These are phyloP conservation scores for Aspergillus aculeatus DNA, from an alignment of 2,329 filamentous ascomycete species.

Conservation along the genomic window DNA sequence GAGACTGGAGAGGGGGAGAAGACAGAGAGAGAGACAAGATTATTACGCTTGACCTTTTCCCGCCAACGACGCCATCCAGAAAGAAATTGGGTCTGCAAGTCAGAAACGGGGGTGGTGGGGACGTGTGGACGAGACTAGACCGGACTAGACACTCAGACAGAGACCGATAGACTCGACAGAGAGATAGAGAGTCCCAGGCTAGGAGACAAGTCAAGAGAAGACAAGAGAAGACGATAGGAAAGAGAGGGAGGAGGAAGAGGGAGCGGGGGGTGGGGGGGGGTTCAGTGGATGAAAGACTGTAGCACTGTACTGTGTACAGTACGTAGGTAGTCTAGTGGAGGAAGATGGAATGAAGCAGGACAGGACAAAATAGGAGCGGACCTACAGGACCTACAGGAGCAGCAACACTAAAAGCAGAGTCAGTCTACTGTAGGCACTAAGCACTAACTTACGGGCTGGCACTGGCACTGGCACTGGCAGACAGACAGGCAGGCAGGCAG, in stretches of 20 bases:
- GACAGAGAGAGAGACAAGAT: background rate
- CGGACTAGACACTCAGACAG: background rate
- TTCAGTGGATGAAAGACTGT: background rate
- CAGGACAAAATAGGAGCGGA: background rate
- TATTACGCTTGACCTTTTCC: background rate
- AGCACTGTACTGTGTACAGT: too few relatives aligned
- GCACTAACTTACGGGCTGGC: background rate
- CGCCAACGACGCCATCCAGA: background rate
- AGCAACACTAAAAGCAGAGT: background rate
- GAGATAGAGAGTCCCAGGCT: background rate
- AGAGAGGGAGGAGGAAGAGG: background rate
- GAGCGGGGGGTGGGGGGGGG: background rate
- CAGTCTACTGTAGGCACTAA: background rate
- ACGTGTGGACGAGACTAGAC: background rate
- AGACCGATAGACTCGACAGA: background rate
- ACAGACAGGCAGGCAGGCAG: background rate
- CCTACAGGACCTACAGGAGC: background rate
- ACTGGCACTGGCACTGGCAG: background rate
- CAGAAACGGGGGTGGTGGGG: slow-evolving; percentile 2
- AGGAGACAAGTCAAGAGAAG: background rate
- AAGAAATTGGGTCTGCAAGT: background rate
- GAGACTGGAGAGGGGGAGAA: too few relatives aligned
- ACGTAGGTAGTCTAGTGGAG: background rate
- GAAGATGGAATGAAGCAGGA: background rate
- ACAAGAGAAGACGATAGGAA: background rate